Conservation (phyloP, 1,139 yeast species). For the Candida pseudocylindracea region DNA sequence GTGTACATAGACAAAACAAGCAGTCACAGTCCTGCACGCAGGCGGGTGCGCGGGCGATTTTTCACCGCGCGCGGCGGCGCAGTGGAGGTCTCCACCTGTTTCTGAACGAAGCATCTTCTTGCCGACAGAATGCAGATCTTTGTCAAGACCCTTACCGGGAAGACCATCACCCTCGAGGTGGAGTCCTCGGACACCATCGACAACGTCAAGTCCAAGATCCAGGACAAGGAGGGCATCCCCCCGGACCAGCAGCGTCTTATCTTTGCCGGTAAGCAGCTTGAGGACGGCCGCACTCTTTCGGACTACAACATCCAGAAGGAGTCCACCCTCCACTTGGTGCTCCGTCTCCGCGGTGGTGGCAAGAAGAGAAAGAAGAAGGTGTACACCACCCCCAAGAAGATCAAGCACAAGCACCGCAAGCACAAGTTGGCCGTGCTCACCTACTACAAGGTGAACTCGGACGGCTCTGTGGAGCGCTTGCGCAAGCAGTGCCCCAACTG, state of each 20-base stretch:
- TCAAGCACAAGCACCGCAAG: conserved; percentile 99
- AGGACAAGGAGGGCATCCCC: conserved; percentile 98
- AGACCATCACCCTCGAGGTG: conserved; percentile 97
- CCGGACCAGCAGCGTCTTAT: conserved; percentile 99
- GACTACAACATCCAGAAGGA: conserved; percentile 99
- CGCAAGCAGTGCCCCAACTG: conserved; percentile 98
- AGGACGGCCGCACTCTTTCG: conserved; percentile 96
- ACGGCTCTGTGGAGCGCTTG: conserved; percentile 96
- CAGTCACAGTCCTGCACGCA: conserved; percentile 10
- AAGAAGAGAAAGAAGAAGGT: conserved; percentile 99
- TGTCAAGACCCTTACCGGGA: conserved; percentile 97
- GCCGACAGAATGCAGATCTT: conserved; percentile 80
- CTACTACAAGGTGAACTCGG: conserved; percentile 98
- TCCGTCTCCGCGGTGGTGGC: conserved; percentile 96
- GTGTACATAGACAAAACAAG: conserved; percentile 7
- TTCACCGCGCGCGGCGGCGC: no score
- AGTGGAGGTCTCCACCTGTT: no score
- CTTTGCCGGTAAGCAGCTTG: conserved; percentile 99
- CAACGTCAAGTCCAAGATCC: conserved; percentile 98
- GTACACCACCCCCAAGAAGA: conserved; percentile 99
- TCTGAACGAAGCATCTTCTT: conserved; percentile 24
- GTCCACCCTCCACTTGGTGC: conserved; percentile 92
- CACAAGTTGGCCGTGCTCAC: conserved; percentile 97
- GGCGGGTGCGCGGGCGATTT: no score
- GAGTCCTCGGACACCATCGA: conserved; percentile 98